phyloP scores from a whole-genome alignment of 1,139 yeast genomes.

The Geotrichum reessii region DNA sequence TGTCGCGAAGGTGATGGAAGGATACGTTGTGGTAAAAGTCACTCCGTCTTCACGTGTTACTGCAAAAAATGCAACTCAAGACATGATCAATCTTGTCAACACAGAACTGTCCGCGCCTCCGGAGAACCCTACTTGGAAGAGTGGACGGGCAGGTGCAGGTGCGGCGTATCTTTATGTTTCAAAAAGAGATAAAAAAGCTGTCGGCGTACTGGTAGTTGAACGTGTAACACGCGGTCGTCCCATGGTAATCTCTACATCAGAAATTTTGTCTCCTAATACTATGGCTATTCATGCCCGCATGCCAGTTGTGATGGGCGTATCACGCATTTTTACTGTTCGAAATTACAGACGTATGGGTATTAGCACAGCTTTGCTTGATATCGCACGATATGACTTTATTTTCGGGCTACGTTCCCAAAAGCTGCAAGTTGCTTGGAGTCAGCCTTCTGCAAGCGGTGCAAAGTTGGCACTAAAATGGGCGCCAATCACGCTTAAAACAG shows the following conservation, averaged over 20 bases:
- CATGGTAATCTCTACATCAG: constrained; percentile 42
- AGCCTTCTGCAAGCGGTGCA: constrained; percentile 61
- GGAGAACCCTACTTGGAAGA: constrained; percentile 47
- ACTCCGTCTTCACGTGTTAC: constrained; percentile 31
- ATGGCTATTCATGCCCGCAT: neutral
- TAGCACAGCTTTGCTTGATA: constrained; percentile 42
- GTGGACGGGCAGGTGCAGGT: constrained; percentile 24
- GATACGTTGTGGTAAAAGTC: constrained; percentile 31
- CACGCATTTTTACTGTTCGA: constrained; percentile 60
- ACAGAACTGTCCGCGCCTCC: constrained; percentile 53
- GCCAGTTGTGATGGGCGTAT: constrained; percentile 47
- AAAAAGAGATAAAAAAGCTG: constrained; percentile 39
- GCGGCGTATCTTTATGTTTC: constrained; percentile 48
- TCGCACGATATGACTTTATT: constrained; percentile 41
- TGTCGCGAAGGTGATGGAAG: constrained; percentile 10
- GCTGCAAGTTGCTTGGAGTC: constrained; percentile 58
- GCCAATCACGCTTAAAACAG: neutral
- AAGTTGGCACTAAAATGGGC: constrained; percentile 42
- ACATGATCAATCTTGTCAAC: constrained; percentile 49
- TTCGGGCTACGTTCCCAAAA: constrained; percentile 48
- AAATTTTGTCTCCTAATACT: constrained; percentile 19
- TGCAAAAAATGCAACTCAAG: constrained; percentile 34
- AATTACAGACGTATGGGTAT: constrained; percentile 50
- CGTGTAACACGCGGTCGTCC: constrained; percentile 39
- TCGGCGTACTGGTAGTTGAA: constrained; percentile 50